Conservation (phyloP, 768 basidiomycete genomes). For the Boletus tomentosulus region DNA sequence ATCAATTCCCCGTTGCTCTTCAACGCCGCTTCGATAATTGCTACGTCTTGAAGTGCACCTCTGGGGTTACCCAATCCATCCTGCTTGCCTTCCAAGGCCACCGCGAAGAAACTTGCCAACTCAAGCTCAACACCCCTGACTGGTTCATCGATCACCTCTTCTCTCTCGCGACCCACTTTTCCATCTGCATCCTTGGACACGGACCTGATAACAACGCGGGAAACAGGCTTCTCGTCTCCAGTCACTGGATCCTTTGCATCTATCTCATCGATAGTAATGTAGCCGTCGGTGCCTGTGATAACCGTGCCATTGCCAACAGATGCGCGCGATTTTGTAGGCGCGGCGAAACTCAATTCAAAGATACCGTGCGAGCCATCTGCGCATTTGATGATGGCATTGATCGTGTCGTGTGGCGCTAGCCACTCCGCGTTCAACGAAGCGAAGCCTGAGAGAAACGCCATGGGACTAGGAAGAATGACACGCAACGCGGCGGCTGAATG, state of each 20-base stretch:
- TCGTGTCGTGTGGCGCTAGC: constrained; percentile 77
- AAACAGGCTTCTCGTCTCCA: constrained; percentile 20
- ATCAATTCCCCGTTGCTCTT: constrained; percentile 59
- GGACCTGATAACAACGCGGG: constrained; percentile 39
- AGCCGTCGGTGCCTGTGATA: constrained; percentile 62
- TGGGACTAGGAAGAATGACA: constrained; percentile 47
- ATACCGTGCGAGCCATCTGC: constrained; percentile 54
- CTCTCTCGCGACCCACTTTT: constrained; percentile 32
- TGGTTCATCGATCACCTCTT: constrained; percentile 44
- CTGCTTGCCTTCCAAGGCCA: constrained; percentile 43
- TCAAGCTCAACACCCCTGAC: constrained; percentile 53
- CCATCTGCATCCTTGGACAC: constrained; percentile 20
- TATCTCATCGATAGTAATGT: constrained; percentile 44
- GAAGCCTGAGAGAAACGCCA: constrained; percentile 58
- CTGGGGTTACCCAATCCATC: constrained; percentile 58
- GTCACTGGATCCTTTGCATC: constrained; percentile 24
- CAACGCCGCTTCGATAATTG: constrained; percentile 74
- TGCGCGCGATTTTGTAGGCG: constrained; percentile 43
- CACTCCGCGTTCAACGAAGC: constrained; percentile 67
- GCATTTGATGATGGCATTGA: constrained; percentile 49
- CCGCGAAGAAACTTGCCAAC: constrained; percentile 55
- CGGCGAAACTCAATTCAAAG: constrained; percentile 60
- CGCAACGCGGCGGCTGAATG: constrained; percentile 67
- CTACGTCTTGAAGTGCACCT: constrained; percentile 68
- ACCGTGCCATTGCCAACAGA: constrained; percentile 28